A percentile compares a stretch with the other conserved stretches of the same genome.
Evolutionary conservation across 768 basidiomycete species (phyloP).

Genomic region (Boletales sp.): DNA sequence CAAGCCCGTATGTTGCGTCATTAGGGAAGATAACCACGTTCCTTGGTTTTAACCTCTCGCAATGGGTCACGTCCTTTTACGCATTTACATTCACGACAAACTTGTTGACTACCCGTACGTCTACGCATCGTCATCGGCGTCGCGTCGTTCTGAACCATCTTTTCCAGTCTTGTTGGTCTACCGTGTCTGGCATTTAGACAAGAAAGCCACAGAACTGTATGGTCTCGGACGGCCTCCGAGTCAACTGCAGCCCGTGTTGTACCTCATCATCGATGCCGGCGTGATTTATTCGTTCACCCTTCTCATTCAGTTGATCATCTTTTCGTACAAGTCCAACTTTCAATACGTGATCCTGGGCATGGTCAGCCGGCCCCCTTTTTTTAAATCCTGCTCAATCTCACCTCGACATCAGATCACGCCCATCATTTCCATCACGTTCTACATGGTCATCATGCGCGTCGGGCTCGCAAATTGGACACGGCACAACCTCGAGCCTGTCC

Average conservation of each 20-base stretch:
- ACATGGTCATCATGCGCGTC: slow-evolving; percentile 37
- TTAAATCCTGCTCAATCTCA: not conserved
- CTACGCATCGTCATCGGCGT: not conserved
- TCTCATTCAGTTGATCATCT: slow-evolving; percentile 28
- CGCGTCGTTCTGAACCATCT: not conserved
- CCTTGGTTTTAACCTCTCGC: slow-evolving; percentile 19
- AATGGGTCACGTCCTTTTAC: slow-evolving; percentile 34
- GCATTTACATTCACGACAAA: slow-evolving; percentile 29
- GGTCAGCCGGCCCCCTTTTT: slow-evolving; percentile 13
- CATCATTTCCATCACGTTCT: slow-evolving; percentile 37
- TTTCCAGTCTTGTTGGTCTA: slow-evolving; percentile 21
- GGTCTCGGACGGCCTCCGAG: not conserved
- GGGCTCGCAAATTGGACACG: slow-evolving; percentile 6
- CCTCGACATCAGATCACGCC: slow-evolving; percentile 20
- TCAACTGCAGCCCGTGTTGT: slow-evolving; percentile 7
- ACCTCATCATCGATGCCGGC: slow-evolving; percentile 34
- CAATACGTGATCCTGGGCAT: slow-evolving; percentile 33
- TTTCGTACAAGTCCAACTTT: slow-evolving; percentile 24
- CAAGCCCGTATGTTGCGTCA: slow-evolving; percentile 13
- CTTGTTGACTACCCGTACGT: slow-evolving; percentile 24
- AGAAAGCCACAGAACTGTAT: slow-evolving; percentile 14
- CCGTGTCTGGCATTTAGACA: slow-evolving; percentile 25
- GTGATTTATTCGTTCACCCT: slow-evolving; percentile 33
- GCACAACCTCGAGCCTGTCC: too few relatives aligned
- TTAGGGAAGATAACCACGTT: slow-evolving; percentile 8